These are phyloP conservation scores for Komagataella phaffii DNA, from an alignment of 805 yeast genomes.

Conservation along the genomic window DNA sequence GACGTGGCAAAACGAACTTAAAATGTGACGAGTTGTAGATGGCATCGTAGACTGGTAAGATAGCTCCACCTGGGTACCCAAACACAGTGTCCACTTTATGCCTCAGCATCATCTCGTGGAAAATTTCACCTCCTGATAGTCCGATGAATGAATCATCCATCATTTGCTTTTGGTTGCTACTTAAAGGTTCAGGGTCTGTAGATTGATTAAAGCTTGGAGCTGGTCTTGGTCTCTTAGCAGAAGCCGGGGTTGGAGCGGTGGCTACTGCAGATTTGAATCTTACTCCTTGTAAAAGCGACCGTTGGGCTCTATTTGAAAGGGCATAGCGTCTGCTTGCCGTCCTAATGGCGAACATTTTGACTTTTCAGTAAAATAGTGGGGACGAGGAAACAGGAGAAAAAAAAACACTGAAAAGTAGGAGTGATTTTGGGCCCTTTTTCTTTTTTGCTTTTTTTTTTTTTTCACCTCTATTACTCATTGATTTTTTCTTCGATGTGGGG, in stretches of 20 bases:
- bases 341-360: neutral
- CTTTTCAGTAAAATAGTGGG: neutral
- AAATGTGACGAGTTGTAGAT: constrained; percentile 83
- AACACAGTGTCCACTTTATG: constrained; percentile 92
- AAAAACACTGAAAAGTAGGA: neutral
- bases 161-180: constrained; percentile 8
- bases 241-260: constrained; percentile 6
- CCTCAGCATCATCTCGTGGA: constrained; percentile 97
- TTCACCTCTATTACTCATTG: neutral
- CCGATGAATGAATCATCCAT: constrained; percentile 90
- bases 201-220: constrained; percentile 37
- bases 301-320: neutral
- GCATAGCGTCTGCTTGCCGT: neutral
- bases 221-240: constrained; percentile 20
- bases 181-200: constrained; percentile 8
- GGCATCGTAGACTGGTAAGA: constrained; percentile 94
- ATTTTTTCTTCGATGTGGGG: neutral
- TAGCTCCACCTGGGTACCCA: constrained; percentile 99
- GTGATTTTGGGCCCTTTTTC: neutral
- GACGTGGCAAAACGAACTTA: constrained; percentile 85
- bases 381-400: neutral
- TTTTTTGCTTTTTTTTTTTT: too few relatives aligned
- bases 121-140: constrained; percentile 94
- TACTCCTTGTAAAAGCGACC: neutral
- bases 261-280: neutral